Conservation (phyloP, 2,329 filamentous ascomycete species). For the Ophiobolus disseminans region DNA sequence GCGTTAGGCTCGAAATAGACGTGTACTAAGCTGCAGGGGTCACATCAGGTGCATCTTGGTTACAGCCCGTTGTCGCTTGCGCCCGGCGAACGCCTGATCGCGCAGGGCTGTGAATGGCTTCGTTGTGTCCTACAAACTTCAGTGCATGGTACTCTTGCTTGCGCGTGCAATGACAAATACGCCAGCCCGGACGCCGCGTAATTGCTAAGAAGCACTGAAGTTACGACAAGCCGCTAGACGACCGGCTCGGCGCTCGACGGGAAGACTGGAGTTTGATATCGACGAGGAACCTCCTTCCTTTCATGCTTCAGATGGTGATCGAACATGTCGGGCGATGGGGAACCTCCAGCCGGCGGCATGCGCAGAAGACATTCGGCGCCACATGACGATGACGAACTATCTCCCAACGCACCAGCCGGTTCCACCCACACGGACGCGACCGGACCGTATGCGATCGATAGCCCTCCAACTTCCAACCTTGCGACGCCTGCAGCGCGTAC, state of each 20-base stretch:
- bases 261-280: constrained; percentile 13
- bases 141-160: not conserved
- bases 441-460: constrained; percentile 23
- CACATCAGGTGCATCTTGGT: constrained; percentile 6
- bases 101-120: constrained; percentile 1
- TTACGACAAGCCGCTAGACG: constrained; percentile 27
- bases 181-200: constrained; percentile 22
- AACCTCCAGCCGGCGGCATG: constrained; percentile 33
- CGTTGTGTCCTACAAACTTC: too few species aligned
- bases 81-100: not conserved
- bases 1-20: constrained; percentile 18
- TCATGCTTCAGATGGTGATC: constrained; percentile 29
- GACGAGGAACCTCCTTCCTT: constrained; percentile 8
- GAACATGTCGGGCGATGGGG: constrained; percentile 39
- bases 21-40: constrained; percentile 8
- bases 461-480: constrained; percentile 15
- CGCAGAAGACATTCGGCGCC: constrained; percentile 40
- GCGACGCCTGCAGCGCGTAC: constrained; percentile 22
- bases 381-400: constrained; percentile 30
- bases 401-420: constrained; percentile 13
- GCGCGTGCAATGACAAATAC: not conserved
- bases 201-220: constrained; percentile 16
- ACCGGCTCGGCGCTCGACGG: constrained; percentile 5
- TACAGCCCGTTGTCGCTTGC: constrained; percentile 6
- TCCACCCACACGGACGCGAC: too few species aligned